Conservation (phyloP, 2,329 filamentous ascomycete genomes). For the Cladorrhinum sp. region DNA sequence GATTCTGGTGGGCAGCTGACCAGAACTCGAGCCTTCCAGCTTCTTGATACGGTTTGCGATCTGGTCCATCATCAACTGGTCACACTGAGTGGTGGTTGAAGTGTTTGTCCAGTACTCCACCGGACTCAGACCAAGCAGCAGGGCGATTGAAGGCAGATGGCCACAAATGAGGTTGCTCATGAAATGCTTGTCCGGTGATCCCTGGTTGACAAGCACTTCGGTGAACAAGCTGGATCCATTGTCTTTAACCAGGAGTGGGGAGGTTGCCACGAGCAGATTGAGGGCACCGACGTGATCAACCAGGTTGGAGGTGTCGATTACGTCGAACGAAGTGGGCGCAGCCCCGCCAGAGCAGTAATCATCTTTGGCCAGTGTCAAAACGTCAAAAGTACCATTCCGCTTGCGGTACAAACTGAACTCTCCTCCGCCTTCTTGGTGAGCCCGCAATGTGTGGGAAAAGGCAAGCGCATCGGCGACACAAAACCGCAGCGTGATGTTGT, state of each 20-base stretch:
- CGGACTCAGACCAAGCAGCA: conserved; percentile 11
- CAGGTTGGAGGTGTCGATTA: conserved; percentile 53
- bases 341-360: conserved; percentile 35
- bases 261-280: conserved; percentile 43
- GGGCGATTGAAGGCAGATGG: conserved; percentile 2
- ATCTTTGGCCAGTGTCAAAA: conserved; percentile 40
- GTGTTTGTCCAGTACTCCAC: conserved; percentile 17
- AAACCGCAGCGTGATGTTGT: conserved; percentile 42
- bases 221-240: conserved; percentile 47
- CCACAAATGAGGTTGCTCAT: conserved; percentile 3
- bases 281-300: conserved; percentile 42
- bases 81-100: background rate
- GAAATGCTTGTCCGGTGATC: background rate
- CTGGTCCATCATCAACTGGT: background rate
- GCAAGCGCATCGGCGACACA: conserved; percentile 47
- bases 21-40: too few relatives aligned
- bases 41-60: too few relatives aligned
- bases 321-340: conserved; percentile 46
- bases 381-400: conserved; percentile 33
- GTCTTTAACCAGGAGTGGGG: conserved; percentile 43
- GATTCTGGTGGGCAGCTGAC: too few relatives aligned
- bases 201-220: conserved; percentile 30
- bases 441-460: conserved; percentile 50
- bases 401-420: conserved; percentile 27
- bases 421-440: background rate